These are phyloP conservation scores for Solanum habrochaites DNA, from an alignment of 257 asterid genomes.

Conservation along the genomic window DNA sequence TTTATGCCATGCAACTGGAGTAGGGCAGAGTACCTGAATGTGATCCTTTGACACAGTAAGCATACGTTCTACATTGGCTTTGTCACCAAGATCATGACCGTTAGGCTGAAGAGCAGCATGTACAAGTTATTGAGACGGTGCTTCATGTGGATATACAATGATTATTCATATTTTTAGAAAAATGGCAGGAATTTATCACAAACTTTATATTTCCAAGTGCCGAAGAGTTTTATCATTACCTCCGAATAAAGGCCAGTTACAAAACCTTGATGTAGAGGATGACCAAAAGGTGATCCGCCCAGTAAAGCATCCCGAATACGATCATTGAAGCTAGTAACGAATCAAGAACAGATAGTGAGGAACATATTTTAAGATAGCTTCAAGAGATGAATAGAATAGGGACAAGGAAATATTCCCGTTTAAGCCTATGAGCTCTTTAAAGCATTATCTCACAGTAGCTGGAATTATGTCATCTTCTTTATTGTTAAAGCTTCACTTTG, in stretches of 20 bases:
- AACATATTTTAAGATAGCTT: background rate
- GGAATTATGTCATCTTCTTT: background rate
- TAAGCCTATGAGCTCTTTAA: background rate
- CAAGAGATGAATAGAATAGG: background rate
- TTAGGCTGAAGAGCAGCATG: conserved; percentile 51
- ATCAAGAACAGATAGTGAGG: background rate
- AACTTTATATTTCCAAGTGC: background rate
- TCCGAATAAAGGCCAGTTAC: conserved; percentile 73
- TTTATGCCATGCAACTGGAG: background rate
- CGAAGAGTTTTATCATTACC: conserved; percentile 35
- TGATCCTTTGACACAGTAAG: conserved; percentile 74
- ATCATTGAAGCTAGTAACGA: conserved; percentile 70
- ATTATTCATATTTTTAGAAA: background rate
- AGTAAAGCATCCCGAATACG: conserved; percentile 90
- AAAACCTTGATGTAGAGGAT: conserved; percentile 91
- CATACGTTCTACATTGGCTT: conserved; percentile 38
- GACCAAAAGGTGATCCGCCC: conserved; percentile 98
- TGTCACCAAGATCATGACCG: conserved; percentile 61
- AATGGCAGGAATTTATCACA: background rate
- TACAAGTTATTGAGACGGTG: background rate
- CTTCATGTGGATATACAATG: background rate
- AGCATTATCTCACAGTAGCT: background rate
- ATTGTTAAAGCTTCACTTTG: background rate
- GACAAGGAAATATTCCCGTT: background rate
- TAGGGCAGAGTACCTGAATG: conserved; percentile 51